These are phyloP conservation scores for Aspergillus tanneri DNA, from an alignment of 2,329 filamentous ascomycete species.

Conservation along the genomic window DNA sequence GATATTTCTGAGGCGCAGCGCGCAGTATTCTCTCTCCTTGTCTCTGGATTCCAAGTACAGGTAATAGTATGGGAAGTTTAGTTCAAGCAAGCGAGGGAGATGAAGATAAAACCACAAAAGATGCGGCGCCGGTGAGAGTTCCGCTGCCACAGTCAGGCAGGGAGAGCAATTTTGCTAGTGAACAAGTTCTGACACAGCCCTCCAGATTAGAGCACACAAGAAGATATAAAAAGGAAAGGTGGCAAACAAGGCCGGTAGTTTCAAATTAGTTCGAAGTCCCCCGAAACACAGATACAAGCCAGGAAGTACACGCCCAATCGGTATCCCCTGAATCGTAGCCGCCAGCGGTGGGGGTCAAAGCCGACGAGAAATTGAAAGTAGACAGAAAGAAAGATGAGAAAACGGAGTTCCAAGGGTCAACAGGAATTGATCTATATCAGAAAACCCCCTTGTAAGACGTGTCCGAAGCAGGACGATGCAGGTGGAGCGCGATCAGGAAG, in stretches of 20 bases:
- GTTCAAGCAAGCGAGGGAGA: slow-evolving; percentile 18
- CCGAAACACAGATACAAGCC: slow-evolving; percentile 15
- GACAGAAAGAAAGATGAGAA: neutral
- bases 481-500: slow-evolving; percentile 21
- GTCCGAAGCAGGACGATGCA: slow-evolving; percentile 12
- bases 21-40: slow-evolving; percentile 17
- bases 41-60: slow-evolving; percentile 30
- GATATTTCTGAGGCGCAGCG: slow-evolving; percentile 22
- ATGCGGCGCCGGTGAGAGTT: slow-evolving; percentile 18
- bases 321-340: slow-evolving; percentile 20
- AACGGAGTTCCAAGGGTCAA: neutral
- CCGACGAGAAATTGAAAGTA: too few species aligned
- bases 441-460: slow-evolving; percentile 17
- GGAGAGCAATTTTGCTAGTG: slow-evolving; percentile 15
- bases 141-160: slow-evolving; percentile 23
- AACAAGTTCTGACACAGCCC: slow-evolving; percentile 21
- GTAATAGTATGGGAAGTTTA: slow-evolving; percentile 20
- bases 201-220: slow-evolving; percentile 19
- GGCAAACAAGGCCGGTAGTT: slow-evolving; percentile 13
- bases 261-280: slow-evolving; percentile 12
- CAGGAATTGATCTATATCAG: neutral
- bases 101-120: slow-evolving; percentile 25
- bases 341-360: slow-evolving; percentile 8
- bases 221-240: slow-evolving; percentile 3
- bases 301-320: slow-evolving; percentile 14